Evolutionary conservation across 495 filamentous ascomycete genomes (phyloP).

Genomic region (Aspergillus conjunctus): DNA sequence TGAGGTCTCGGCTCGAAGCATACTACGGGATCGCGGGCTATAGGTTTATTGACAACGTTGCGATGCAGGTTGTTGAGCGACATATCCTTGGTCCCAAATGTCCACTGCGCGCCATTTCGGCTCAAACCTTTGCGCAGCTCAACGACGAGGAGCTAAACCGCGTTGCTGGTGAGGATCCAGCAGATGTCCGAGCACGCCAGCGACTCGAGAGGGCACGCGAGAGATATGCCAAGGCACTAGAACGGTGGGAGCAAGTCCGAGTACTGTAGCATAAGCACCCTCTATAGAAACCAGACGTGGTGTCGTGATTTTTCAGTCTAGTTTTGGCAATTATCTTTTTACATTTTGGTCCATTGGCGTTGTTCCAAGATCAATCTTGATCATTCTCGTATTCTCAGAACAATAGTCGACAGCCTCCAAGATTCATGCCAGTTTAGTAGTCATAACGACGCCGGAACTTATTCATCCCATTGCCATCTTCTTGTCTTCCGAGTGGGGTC

Average conservation of each 20-base stretch:
- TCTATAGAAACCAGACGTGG: too few relatives aligned
- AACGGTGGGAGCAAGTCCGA: conserved; percentile 9
- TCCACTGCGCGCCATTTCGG: not conserved
- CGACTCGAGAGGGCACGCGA: conserved; percentile 1
- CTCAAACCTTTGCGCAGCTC: conserved; percentile 3
- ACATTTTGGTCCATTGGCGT: not conserved
- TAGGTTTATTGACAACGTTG: conserved; percentile 11
- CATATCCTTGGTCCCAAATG: conserved; percentile 16
- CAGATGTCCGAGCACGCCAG: not conserved
- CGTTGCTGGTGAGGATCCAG: conserved; percentile 8
- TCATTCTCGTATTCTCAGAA: not conserved
- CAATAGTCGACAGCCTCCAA: not conserved
- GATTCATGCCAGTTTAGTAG: conserved; percentile 20
- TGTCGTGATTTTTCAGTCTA: too few relatives aligned
- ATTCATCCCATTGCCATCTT: conserved; percentile 30
- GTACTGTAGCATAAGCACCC: conserved; percentile 6
- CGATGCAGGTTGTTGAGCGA: conserved; percentile 12
- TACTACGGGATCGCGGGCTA: conserved; percentile 6
- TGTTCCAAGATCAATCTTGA: not conserved
- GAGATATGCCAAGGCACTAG: conserved; percentile 6
- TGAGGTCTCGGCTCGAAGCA: not conserved
- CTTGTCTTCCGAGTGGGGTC: conserved; percentile 30
- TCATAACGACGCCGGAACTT: conserved; percentile 24
- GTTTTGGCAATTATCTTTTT: too few relatives aligned
- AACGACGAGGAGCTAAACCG: conserved; percentile 6